Evolutionary conservation across 2,329 filamentous ascomycete genomes (phyloP).

Genomic region (Colletotrichum shisoi): DNA sequence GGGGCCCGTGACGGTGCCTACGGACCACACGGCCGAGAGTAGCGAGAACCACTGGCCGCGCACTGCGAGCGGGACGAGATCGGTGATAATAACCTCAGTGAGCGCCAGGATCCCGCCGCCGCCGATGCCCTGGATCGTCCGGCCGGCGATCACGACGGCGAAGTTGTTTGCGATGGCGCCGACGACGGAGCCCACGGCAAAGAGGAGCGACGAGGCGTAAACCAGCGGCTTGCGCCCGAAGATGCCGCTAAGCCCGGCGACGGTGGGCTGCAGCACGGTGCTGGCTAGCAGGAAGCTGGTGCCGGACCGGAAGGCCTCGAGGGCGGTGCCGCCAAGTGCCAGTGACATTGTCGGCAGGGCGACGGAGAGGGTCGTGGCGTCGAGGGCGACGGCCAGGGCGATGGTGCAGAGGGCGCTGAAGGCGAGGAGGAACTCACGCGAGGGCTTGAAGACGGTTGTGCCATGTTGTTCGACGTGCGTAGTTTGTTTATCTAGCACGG

Average conservation of each 20-base stretch:
- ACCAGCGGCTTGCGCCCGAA: constrained; percentile 49
- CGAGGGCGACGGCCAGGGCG: constrained; percentile 68
- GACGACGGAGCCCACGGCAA: constrained; percentile 53
- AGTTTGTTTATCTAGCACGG: constrained; percentile 16
- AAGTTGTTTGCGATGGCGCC: constrained; percentile 48
- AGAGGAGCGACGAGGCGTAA: constrained; percentile 46
- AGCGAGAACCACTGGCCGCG: constrained; percentile 53
- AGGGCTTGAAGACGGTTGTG: constrained; percentile 46
- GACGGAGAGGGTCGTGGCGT: constrained; percentile 68
- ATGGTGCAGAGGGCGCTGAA: constrained; percentile 63
- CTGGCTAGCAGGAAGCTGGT: constrained; percentile 74
- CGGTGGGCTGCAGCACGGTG: constrained; percentile 65
- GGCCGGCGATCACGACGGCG: constrained; percentile 54
- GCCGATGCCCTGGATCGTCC: constrained; percentile 61
- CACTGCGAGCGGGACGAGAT: constrained; percentile 55
- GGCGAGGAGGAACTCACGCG: constrained; percentile 54
- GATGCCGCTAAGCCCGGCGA: constrained; percentile 50
- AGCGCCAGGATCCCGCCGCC: constrained; percentile 60
- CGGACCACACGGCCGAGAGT: constrained; percentile 58
- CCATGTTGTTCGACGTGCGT: constrained; percentile 28
- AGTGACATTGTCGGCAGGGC: constrained; percentile 63
- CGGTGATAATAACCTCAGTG: constrained; percentile 56
- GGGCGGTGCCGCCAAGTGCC: constrained; percentile 61
- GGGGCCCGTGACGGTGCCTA: constrained; percentile 63
- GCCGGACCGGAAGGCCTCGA: constrained; percentile 75